Evolutionary conservation across 2,329 filamentous ascomycete species (phyloP).

Genomic region (Endocalyx cinctus): DNA sequence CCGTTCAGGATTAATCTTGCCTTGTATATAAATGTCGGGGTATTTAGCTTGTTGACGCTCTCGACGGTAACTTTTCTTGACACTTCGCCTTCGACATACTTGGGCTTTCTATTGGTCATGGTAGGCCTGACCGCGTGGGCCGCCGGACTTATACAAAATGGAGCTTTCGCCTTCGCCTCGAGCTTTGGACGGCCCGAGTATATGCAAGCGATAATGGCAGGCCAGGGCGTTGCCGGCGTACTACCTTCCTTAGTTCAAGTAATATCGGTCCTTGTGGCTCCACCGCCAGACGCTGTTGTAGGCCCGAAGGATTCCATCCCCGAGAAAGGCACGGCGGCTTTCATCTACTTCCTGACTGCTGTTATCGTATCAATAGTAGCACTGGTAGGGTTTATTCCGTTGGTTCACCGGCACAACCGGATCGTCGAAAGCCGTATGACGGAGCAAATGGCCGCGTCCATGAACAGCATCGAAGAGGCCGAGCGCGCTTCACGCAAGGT

Average conservation of each 20-base stretch:
- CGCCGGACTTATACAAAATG: constrained; percentile 86
- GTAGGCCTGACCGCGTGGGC: constrained; percentile 76
- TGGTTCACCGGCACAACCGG: constrained; percentile 57
- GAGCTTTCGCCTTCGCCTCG: constrained; percentile 84
- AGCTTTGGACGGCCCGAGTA: constrained; percentile 84
- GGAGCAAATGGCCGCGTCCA: constrained; percentile 44
- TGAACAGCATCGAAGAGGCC: constrained; percentile 47
- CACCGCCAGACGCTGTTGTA: constrained; percentile 30
- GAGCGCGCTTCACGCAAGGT: constrained; percentile 47
- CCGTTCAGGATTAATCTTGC: constrained; percentile 77
- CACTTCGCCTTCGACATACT: constrained; percentile 62
- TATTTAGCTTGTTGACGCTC: constrained; percentile 73
- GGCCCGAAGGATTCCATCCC: constrained; percentile 19
- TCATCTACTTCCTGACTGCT: constrained; percentile 87
- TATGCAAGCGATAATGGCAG: constrained; percentile 93
- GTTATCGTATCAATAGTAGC: constrained; percentile 68
- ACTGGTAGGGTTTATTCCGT: constrained; percentile 68
- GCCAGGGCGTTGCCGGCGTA: constrained; percentile 88
- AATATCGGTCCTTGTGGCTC: constrained; percentile 67
- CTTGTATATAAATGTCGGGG: constrained; percentile 69
- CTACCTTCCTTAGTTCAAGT: constrained; percentile 81
- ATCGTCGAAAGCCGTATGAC: constrained; percentile 46
- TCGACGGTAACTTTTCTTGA: constrained; percentile 69
- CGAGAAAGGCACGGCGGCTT: constrained; percentile 62
- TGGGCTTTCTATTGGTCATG: constrained; percentile 76